These are phyloP conservation scores for Paracoccidioides lutzii DNA, from an alignment of 2,329 filamentous ascomycete species.

Conservation along the genomic window DNA sequence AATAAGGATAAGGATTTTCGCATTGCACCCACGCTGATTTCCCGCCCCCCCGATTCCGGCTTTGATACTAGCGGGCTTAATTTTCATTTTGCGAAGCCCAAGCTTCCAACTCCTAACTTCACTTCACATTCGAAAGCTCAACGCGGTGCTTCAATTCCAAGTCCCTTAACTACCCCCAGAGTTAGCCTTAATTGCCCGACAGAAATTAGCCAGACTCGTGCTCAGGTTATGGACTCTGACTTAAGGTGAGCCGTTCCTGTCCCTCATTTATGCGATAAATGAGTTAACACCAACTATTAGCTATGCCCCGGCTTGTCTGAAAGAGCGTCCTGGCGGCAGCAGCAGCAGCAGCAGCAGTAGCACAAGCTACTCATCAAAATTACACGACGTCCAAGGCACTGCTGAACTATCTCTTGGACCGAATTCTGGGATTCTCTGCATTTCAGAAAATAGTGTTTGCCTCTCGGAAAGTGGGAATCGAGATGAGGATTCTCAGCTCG, in stretches of 20 bases:
- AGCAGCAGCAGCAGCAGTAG: not conserved
- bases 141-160: not conserved
- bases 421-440: too few species aligned
- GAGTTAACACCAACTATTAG: not conserved
- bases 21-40: conserved; percentile 16
- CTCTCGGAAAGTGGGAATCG: not conserved
- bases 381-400: not conserved
- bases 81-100: conserved; percentile 26
- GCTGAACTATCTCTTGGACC: too few species aligned
- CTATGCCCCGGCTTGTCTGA: not conserved
- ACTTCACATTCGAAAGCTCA: conserved; percentile 5
- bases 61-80: conserved; percentile 19
- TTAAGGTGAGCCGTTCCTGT: not conserved
- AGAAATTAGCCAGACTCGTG: too few species aligned
- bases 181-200: not conserved
- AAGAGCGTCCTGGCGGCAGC: not conserved
- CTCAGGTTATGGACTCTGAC: not conserved
- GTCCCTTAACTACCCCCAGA: not conserved
- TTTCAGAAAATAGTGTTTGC: not conserved
- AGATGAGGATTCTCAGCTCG: not conserved
- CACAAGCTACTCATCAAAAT: not conserved
- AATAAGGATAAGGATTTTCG: conserved; percentile 7
- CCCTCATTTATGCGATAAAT: too few species aligned
- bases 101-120: conserved; percentile 10
- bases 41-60: conserved; percentile 20